These are phyloP conservation scores for Pichia exigua DNA, from an alignment of 805 yeast species.

Conservation along the genomic window DNA sequence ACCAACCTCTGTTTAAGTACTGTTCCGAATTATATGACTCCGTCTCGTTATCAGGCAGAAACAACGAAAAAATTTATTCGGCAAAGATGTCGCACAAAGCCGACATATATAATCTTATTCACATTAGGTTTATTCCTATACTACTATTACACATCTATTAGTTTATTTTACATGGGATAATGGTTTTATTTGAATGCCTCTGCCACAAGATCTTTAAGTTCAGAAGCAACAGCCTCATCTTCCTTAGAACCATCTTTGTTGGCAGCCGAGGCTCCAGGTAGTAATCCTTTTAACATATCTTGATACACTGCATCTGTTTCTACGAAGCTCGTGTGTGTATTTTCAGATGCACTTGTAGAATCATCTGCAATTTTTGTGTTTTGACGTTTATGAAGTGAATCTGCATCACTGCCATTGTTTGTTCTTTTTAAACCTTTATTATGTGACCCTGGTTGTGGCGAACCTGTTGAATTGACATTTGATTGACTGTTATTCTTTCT, in stretches of 20 bases:
- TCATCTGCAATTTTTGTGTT: background rate
- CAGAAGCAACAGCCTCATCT: conserved; percentile 21
- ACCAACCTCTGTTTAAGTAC: background rate
- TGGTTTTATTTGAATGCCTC: conserved; percentile 24
- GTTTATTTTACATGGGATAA: background rate
- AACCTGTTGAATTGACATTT: background rate
- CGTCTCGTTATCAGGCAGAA: background rate
- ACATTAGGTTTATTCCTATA: background rate
- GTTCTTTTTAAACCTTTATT: background rate
- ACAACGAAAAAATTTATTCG: background rate
- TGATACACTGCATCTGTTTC: conserved; percentile 16
- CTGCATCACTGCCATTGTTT: background rate
- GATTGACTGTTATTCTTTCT: conserved; percentile 1
- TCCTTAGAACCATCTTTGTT: background rate
- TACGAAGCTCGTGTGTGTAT: conserved; percentile 2
- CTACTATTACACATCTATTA: background rate
- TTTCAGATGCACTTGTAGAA: background rate
- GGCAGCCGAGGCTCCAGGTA: background rate
- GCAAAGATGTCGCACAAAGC: conserved; percentile 4
- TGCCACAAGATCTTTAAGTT: conserved; percentile 28
- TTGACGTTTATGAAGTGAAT: background rate
- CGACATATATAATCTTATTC: background rate
- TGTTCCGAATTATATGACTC: background rate
- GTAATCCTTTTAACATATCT: conserved; percentile 14
- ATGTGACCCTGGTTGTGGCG: background rate